Evolutionary conservation across 1,284 basidiomycete species (phyloP).

Genomic region (Fistulinella cinereoalba): DNA sequence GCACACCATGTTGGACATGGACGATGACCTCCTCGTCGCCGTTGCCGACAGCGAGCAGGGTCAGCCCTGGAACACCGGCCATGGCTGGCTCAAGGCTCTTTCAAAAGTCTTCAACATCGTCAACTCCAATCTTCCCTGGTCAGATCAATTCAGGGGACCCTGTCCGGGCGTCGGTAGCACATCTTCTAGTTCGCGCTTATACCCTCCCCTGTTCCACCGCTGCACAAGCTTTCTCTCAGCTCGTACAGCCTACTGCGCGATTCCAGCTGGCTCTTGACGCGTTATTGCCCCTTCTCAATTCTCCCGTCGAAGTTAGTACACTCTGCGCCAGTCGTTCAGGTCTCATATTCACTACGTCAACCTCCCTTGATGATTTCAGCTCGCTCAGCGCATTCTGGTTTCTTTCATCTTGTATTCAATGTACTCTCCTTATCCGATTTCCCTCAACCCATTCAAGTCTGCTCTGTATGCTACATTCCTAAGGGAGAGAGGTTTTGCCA

Average conservation of each 20-base stretch:
- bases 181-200: conserved; percentile 61
- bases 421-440: conserved; percentile 71
- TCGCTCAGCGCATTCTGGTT: conserved; percentile 67
- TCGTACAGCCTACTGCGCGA: conserved; percentile 66
- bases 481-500: conserved; percentile 60
- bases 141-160: conserved; percentile 37
- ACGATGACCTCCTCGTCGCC: conserved; percentile 35
- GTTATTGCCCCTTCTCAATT: conserved; percentile 65
- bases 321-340: conserved; percentile 2
- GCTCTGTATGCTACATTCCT: conserved; percentile 61
- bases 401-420: conserved; percentile 73
- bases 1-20: conserved; percentile 22
- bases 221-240: conserved; percentile 65
- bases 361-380: conserved; percentile 36
- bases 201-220: conserved; percentile 70
- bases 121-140: conserved; percentile 29
- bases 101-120: conserved; percentile 23
- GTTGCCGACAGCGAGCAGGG: conserved; percentile 32
- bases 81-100: conserved; percentile 35
- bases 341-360: conserved; percentile 16
- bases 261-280: conserved; percentile 78
- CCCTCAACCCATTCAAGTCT: conserved; percentile 74
- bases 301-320: conserved; percentile 48
- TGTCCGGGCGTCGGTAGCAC: conserved; percentile 51
- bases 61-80: conserved; percentile 19